A percentile compares a stretch with the other conserved stretches of the same genome.
Evolutionary conservation across 768 basidiomycete genomes (phyloP).

Genomic region (Tricholoma furcatifolium): DNA sequence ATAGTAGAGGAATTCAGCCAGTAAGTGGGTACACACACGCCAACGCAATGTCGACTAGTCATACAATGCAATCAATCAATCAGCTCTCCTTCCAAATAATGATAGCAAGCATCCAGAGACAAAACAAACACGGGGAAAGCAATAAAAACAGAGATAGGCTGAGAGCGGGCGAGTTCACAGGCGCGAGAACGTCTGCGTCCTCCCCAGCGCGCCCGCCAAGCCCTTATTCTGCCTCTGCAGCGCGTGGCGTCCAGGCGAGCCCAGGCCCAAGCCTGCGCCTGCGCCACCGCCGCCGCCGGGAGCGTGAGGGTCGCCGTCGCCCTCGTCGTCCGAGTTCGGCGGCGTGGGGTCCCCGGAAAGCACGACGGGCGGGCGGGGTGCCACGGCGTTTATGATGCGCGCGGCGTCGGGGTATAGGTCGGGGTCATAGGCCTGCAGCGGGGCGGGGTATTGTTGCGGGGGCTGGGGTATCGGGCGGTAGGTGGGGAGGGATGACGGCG

Average conservation of each 20-base stretch:
- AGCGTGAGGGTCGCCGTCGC: too few species aligned
- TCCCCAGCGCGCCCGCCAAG: constrained; percentile 24
- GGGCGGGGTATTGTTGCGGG: constrained; percentile 35
- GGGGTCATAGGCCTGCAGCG: constrained; percentile 33
- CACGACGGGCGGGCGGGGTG: constrained; percentile 17
- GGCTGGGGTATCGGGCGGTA: too few species aligned
- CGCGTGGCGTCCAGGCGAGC: too few species aligned
- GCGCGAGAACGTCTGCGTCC: constrained; percentile 32
- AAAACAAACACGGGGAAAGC: background rate
- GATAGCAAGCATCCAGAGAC: background rate
- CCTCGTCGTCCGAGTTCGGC: constrained; percentile 16
- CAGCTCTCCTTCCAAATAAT: background rate
- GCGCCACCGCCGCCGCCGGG: too few species aligned
- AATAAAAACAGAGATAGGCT: background rate
- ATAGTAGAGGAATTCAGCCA: too few species aligned
- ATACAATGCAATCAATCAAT: too few species aligned
- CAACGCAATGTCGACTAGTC: too few species aligned
- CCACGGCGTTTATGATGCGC: constrained; percentile 23
- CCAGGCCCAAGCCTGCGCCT: too few species aligned
- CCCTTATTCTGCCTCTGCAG: constrained; percentile 17
- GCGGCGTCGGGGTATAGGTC: constrained; percentile 35
- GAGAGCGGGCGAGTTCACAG: constrained; percentile 15
- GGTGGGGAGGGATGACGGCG: background rate
- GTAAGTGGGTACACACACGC: too few species aligned
- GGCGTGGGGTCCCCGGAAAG: constrained; percentile 12